Percentiles rank a stretch among this genome's conserved stretches.
Conservation (phyloP, 345 rosid species). For the Eucalyptus rudis region DNA sequence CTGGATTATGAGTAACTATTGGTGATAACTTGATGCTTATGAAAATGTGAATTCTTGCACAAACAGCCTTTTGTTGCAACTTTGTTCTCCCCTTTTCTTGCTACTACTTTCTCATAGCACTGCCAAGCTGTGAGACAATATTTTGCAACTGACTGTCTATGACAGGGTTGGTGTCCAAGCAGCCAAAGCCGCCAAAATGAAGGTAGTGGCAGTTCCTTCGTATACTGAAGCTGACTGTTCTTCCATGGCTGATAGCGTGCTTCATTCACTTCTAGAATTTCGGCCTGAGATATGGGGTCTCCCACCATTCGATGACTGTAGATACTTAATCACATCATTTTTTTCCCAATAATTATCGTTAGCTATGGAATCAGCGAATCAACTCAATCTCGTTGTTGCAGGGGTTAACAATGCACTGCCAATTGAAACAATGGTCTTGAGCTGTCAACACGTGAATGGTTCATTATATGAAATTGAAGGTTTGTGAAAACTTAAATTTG, state of each 20-base stretch:
- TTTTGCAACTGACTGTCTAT: neutral
- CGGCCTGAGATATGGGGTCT: slow-evolving; percentile 28
- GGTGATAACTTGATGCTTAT: neutral
- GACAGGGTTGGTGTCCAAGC: slow-evolving; percentile 31
- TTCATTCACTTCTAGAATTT: slow-evolving; percentile 27
- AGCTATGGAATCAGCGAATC: neutral
- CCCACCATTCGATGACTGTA: slow-evolving; percentile 30
- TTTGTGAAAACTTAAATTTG: neutral
- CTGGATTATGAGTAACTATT: neutral
- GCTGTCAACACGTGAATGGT: slow-evolving; percentile 2
- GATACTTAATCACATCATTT: neutral
- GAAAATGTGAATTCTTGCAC: neutral
- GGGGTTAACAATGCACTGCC: slow-evolving; percentile 17
- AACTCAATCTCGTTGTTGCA: neutral
- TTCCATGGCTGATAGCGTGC: slow-evolving; percentile 13
- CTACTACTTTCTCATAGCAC: neutral
- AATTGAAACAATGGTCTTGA: slow-evolving; percentile 9
- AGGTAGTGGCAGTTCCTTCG: slow-evolving; percentile 29
- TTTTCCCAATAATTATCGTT: neutral
- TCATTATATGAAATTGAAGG: slow-evolving; percentile 5
- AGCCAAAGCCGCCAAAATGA: slow-evolving; percentile 30
- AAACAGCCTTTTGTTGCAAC: neutral
- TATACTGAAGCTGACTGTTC: slow-evolving; percentile 20
- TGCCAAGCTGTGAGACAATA: neutral
- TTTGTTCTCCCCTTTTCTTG: neutral